Base-by-base conservation (phyloP, 306 rosid genomes). In the Prunus mume region DNA sequence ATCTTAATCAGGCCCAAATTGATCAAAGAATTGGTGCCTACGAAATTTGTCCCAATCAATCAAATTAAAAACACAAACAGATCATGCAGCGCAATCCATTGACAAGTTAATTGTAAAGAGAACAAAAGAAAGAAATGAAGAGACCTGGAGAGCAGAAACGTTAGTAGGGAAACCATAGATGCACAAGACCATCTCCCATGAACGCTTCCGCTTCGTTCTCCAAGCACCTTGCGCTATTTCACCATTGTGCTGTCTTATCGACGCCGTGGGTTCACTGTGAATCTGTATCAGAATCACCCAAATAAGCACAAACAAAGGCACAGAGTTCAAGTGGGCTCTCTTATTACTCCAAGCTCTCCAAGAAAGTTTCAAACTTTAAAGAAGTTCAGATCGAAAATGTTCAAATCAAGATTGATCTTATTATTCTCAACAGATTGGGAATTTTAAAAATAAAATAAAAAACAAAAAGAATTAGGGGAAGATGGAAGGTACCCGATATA, bases 211-310 rank as follows among this genome's bases (percentile, higher is more conserved):
- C 43, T 38, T 38, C 6, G 96, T 91, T 34, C 94, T 85, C 80
- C 77, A 88, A 55, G 98, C 98, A 24, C 98, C 94, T 62, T 90
- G 58, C 25, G 84, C 89, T 72, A 94, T 94, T 61, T 90, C 97
- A 8, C 98, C 98, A 78, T 94, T 94, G 81, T 94, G 98, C 78
- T 94, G 97, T 75, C 98, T 76, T 68, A 94, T 38, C 97, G 81
- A 20, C 96, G 97, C 45, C 90, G 86, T 2, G 97, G 98, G 34
- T 94, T 91, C 82, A 94, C 98, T 0, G 97, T 94, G 81, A 94
- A 94, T 85, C 96, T 93, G 86, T 65, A 76, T 8, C 51, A 47
- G 3, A 10, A 47, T 13, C 51, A 47, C 51, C 51, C 51, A 47
- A 11, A 74, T 6, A 61, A 71, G 69, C 54, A 20, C 2, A 34